phyloP scores from a whole-genome alignment of 1,284 basidiomycete genomes.

The Marasmius tenuissimus region DNA sequence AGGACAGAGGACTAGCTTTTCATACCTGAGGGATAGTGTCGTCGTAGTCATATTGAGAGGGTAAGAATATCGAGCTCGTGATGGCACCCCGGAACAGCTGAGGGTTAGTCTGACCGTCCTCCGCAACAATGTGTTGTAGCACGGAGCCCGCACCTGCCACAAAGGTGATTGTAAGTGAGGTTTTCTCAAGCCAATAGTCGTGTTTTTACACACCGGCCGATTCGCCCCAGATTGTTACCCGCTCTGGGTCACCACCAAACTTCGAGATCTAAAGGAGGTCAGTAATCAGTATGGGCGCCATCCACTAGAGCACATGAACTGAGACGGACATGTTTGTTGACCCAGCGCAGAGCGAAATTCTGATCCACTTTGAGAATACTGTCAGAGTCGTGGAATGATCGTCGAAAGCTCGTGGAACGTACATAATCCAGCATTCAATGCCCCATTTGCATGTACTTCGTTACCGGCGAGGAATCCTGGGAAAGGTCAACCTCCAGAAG shows the following conservation, averaged over 20 bases:
- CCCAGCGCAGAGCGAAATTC: conserved; percentile 28
- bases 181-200: neutral
- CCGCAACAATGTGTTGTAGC: conserved; percentile 30
- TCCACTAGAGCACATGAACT: neutral
- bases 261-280: conserved; percentile 19
- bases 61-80: conserved; percentile 42
- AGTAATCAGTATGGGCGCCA: neutral
- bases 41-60: conserved; percentile 45
- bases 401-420: conserved; percentile 9
- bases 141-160: conserved; percentile 31
- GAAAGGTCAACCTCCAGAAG: neutral
- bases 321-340: conserved; percentile 25
- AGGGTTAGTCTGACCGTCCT: conserved; percentile 35
- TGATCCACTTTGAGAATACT: conserved; percentile 22
- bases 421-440: conserved; percentile 37
- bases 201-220: conserved; percentile 27
- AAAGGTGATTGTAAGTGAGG: neutral
- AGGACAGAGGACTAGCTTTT: no score
- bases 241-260: conserved; percentile 25
- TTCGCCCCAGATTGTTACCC: conserved; percentile 32
- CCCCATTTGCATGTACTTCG: conserved; percentile 32
- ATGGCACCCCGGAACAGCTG: conserved; percentile 44
- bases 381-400: neutral
- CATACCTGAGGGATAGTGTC: conserved; percentile 41
- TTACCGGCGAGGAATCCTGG: conserved; percentile 33